Evolutionary conservation across 495 filamentous ascomycete genomes (phyloP), one percentile per base, ranked within the genome.

Genomic region (Emericellopsis terricola): DNA sequence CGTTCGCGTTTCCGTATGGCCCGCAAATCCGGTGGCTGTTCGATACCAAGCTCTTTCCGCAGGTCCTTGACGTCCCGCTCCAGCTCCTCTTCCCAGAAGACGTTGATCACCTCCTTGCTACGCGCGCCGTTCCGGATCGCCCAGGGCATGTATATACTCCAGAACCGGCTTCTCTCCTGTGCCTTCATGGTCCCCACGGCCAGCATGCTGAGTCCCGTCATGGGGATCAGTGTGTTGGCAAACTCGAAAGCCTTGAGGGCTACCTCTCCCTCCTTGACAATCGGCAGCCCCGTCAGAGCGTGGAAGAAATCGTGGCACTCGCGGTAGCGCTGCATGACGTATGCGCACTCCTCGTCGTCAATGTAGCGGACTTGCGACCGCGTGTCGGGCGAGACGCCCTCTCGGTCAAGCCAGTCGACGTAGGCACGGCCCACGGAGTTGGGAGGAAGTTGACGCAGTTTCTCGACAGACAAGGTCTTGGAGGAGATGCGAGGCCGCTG

Each of bases 291-390:
- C 9, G 85, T 94, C 21, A 97, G 60, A 0, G 91, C 89, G 55
- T 97, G 89, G 62, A 92, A 96, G 65, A 97, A 96, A 50, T 97
- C 89, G 53, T 97, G 89, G 46, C 80, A 89, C 55, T 97, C 91
- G 31, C 89, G 73, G 56, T 97, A 97, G 19, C 89, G 74, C 67
- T 96, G 89, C 82, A 97, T 93, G 3, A 96, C 89, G 53, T 96
- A 97, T 14, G 89, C 89, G 51, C 82, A 92, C 50, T 96, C 89
- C 34, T 73, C 74, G 49, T 94, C 78, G 51, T 94, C 87, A 35
- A 97, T 84, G 55, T 92, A 94, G 28, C 76, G 67, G 16, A 97
- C 89, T 13, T 49, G 43, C 23, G 71, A 59, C 8, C 91, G 73
- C 17, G 91, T 93, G 54, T 96, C 91, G 0, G 89, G 87, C 1